Evolutionary conservation across 257 asterid genomes (phyloP).

Genomic region (Leonotis leonurus): DNA sequence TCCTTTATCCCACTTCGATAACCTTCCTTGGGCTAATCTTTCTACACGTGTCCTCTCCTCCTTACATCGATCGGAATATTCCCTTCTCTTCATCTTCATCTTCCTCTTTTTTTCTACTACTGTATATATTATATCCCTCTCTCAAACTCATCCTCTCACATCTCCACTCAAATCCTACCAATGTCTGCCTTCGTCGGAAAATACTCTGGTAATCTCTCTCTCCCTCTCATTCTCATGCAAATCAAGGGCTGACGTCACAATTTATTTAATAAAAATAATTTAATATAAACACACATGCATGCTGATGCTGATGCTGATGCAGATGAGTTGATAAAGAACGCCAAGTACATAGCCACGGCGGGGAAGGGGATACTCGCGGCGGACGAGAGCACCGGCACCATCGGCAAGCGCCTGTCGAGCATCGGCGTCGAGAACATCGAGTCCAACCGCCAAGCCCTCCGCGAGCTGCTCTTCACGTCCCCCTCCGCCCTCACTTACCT

Average conservation of each 20-base stretch:
- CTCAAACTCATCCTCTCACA: background rate
- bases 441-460: conserved; percentile 77
- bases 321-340: conserved; percentile 82
- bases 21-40: conserved; percentile 49
- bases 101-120: too few relatives aligned
- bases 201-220: conserved; percentile 52
- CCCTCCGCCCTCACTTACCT: conserved; percentile 69
- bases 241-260: too few relatives aligned
- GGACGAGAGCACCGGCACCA: conserved; percentile 88
- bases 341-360: conserved; percentile 77
- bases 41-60: conserved; percentile 42
- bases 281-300: too few relatives aligned
- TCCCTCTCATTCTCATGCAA: background rate
- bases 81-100: too few relatives aligned
- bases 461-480: conserved; percentile 80
- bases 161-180: background rate
- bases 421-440: conserved; percentile 74
- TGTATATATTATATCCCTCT: too few relatives aligned
- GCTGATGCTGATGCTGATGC: too few relatives aligned
- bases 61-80: conserved; percentile 18
- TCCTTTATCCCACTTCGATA: conserved; percentile 49
- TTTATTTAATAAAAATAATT: too few relatives aligned
- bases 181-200: conserved; percentile 91
- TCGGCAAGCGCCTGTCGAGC: conserved; percentile 74
- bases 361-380: conserved; percentile 90